phyloP scores from a whole-genome alignment of 2,329 filamentous ascomycete genomes.

The Penicillium sp. region DNA sequence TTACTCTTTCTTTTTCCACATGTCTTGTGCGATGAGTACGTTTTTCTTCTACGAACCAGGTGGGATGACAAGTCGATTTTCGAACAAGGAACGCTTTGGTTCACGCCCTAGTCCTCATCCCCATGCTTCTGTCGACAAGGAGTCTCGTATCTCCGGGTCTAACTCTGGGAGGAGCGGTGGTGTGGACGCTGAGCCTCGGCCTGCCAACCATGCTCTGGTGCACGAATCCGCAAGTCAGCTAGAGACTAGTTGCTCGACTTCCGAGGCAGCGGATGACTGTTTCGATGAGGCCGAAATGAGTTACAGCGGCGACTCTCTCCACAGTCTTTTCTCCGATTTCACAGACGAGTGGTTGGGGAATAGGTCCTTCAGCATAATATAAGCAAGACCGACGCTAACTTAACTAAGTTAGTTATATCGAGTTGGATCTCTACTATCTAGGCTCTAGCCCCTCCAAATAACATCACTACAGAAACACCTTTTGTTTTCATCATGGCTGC shows the following conservation, averaged over 20 bases:
- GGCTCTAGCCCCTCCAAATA: too few relatives aligned
- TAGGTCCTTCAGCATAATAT: too few relatives aligned
- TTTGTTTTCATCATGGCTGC: too few relatives aligned
- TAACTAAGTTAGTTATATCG: too few relatives aligned
- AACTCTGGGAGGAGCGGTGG: too few relatives aligned
- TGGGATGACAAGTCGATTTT: neutral
- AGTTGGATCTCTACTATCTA: too few relatives aligned
- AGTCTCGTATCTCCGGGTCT: neutral
- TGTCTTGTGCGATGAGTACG: neutral
- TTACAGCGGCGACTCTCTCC: neutral
- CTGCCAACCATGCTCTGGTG: neutral
- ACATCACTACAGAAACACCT: too few relatives aligned
- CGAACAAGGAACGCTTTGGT: conserved; percentile 1
- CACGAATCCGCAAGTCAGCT: neutral
- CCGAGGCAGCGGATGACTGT: neutral
- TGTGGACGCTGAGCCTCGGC: too few relatives aligned
- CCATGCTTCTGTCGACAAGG: neutral
- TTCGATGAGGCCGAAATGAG: neutral
- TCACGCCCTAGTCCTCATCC: neutral
- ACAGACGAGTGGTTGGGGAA: neutral
- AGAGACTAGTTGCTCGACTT: neutral
- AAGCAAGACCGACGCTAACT: too few relatives aligned
- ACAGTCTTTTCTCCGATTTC: neutral
- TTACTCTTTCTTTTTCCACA: neutral
- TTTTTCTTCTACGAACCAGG: neutral